Evolutionary conservation across 164 flowering plant genomes (phyloP).

Genomic region (Vitis vinifera): ASM3070453v1 NC_081820.1:2142001-2142500

Average conservation of each 20-base stretch:
- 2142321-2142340: background rate
- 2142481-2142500: background rate
- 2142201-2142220: too few species aligned
- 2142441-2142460: slow-evolving; percentile 13
- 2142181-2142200: too few species aligned
- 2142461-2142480: background rate
- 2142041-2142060: too few species aligned
- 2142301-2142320: background rate
- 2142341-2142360: slow-evolving; percentile 75
- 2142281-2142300: background rate
- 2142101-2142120: too few species aligned
- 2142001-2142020: too few species aligned
- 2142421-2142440: slow-evolving; percentile 96
- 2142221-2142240: background rate
- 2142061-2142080: too few species aligned
- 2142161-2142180: too few species aligned
- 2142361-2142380: slow-evolving; percentile 88
- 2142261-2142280: background rate
- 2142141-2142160: too few species aligned
- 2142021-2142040: too few species aligned
- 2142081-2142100: too few species aligned
- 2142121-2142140: too few species aligned
- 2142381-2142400: slow-evolving; percentile 93
- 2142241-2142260: background rate
- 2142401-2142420: slow-evolving; percentile 96